Percentiles rank a stretch among this genome's conserved stretches.
Conservation (phyloP, 805 yeast genomes). For the Cephaloascus fragrans region DNA sequence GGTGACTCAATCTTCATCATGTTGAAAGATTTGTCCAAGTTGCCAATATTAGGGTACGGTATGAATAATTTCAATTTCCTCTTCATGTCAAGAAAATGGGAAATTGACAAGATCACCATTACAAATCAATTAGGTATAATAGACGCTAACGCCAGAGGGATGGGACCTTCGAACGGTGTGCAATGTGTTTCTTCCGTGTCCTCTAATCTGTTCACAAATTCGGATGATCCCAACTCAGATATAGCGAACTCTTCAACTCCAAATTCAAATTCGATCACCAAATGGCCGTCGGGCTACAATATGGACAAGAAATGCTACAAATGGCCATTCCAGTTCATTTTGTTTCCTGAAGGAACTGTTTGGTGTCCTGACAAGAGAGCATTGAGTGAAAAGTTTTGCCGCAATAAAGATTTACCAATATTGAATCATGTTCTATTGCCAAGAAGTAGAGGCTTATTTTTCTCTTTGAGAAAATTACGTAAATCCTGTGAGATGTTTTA, state of each 20-base stretch:
- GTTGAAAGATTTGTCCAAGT: constrained; percentile 62
- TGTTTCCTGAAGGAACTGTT: constrained; percentile 96
- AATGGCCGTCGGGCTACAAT: constrained; percentile 2
- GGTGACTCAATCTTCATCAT: constrained; percentile 63
- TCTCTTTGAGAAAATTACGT: constrained; percentile 47
- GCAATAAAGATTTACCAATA: constrained; percentile 34
- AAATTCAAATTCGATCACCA: background rate
- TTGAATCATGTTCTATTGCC: constrained; percentile 72
- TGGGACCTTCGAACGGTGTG: constrained; percentile 40
- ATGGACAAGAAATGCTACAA: constrained; percentile 22
- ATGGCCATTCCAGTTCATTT: constrained; percentile 50
- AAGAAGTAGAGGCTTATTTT: constrained; percentile 68
- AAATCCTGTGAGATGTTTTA: constrained; percentile 50
- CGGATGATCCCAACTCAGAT: too few relatives aligned
- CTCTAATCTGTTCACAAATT: too few relatives aligned
- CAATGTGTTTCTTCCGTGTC: constrained; percentile 1
- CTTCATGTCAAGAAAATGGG: constrained; percentile 82
- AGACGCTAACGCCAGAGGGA: constrained; percentile 52
- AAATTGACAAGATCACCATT: constrained; percentile 53
- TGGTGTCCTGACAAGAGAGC: constrained; percentile 54
- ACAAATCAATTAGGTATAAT: constrained; percentile 42
- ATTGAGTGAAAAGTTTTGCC: constrained; percentile 49
- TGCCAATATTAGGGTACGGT: constrained; percentile 81
- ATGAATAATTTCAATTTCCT: constrained; percentile 73
- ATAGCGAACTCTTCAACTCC: background rate